These are phyloP conservation scores for Aspergillus sp. DNA, from an alignment of 2,329 filamentous ascomycete species.

Conservation along the genomic window DNA sequence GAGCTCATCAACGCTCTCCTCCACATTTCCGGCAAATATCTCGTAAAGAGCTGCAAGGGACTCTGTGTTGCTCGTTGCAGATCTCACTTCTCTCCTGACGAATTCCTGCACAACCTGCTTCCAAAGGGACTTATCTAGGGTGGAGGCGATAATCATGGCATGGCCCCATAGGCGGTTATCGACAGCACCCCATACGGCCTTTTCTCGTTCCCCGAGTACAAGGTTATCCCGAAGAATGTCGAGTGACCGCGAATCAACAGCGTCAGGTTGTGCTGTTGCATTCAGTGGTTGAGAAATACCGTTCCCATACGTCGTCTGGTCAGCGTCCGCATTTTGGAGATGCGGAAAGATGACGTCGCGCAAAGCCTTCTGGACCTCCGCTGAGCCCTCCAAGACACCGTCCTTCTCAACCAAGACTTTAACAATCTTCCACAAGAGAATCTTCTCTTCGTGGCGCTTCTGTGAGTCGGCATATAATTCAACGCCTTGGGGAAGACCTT, in stretches of 20 bases:
- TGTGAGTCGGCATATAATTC: slow-evolving; percentile 42
- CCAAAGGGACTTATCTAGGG: slow-evolving; percentile 65
- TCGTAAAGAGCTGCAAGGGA: slow-evolving; percentile 87
- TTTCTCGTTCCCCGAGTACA: slow-evolving; percentile 73
- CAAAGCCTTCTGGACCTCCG: slow-evolving; percentile 64
- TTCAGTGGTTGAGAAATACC: slow-evolving; percentile 20
- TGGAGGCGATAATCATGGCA: slow-evolving; percentile 82
- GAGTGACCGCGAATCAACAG: slow-evolving; percentile 60
- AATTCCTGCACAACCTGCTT: slow-evolving; percentile 94
- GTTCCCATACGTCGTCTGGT: slow-evolving; percentile 15
- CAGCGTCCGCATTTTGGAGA: slow-evolving; percentile 25
- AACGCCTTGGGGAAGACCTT: slow-evolving; percentile 39
- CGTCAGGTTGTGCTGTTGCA: slow-evolving; percentile 49
- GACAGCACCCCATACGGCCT: slow-evolving; percentile 85
- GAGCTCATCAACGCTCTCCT: slow-evolving; percentile 91
- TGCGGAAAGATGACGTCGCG: slow-evolving; percentile 64
- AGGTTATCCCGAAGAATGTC: slow-evolving; percentile 66
- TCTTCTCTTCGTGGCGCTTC: slow-evolving; percentile 68
- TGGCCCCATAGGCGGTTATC: slow-evolving; percentile 95
- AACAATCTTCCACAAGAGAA: slow-evolving; percentile 81
- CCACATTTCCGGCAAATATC: slow-evolving; percentile 84
- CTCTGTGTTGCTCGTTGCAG: slow-evolving; percentile 68
- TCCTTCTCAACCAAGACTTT: slow-evolving; percentile 78
- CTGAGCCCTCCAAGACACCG: slow-evolving; percentile 65
- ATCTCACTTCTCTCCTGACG: slow-evolving; percentile 87